Conservation (phyloP, 495 filamentous ascomycete species). For the Penicillium macrosclerotiorum region DNA sequence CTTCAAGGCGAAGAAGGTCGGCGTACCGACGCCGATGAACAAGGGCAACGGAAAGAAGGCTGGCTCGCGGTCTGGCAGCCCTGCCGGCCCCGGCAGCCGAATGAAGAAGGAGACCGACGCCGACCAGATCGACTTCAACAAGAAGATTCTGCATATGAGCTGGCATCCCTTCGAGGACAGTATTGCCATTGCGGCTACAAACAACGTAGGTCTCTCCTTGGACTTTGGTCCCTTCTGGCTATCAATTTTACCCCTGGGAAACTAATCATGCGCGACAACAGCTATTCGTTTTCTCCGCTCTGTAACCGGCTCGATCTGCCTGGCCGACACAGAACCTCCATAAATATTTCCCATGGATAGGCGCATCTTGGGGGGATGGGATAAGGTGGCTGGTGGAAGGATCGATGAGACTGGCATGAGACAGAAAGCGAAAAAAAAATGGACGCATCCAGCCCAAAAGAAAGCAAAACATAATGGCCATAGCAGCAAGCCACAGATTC, state of each 20-base stretch:
- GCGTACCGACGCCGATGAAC: constrained; percentile 96
- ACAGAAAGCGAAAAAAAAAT: constrained; percentile 14
- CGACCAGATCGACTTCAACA: constrained; percentile 99
- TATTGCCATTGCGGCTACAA: constrained; percentile 98
- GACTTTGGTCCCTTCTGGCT: not conserved
- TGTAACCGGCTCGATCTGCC: constrained; percentile 52
- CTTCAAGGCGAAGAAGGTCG: constrained; percentile 99
- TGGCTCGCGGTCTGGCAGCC: constrained; percentile 82
- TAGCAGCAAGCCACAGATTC: constrained; percentile 27
- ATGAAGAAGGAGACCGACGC: constrained; percentile 99
- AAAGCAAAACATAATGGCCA: constrained; percentile 25
- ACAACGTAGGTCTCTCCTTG: constrained; percentile 73
- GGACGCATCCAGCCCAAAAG: constrained; percentile 7
- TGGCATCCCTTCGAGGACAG: constrained; percentile 99
- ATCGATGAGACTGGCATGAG: constrained; percentile 14
- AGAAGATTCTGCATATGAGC: constrained; percentile 99
- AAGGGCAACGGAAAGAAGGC: constrained; percentile 78
- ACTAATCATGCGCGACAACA: constrained; percentile 10
- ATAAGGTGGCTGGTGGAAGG: constrained; percentile 18
- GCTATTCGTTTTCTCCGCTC: constrained; percentile 98
- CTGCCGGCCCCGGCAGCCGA: constrained; percentile 83
- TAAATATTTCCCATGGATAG: constrained; percentile 28
- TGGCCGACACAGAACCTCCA: constrained; percentile 11
- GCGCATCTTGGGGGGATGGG: constrained; percentile 24
- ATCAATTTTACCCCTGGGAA: not conserved